Percentiles rank a stretch among this genome's conserved stretches.
phyloP scores from a whole-genome alignment of 768 basidiomycete genomes.

The Hemileccinum rubropunctum region DNA sequence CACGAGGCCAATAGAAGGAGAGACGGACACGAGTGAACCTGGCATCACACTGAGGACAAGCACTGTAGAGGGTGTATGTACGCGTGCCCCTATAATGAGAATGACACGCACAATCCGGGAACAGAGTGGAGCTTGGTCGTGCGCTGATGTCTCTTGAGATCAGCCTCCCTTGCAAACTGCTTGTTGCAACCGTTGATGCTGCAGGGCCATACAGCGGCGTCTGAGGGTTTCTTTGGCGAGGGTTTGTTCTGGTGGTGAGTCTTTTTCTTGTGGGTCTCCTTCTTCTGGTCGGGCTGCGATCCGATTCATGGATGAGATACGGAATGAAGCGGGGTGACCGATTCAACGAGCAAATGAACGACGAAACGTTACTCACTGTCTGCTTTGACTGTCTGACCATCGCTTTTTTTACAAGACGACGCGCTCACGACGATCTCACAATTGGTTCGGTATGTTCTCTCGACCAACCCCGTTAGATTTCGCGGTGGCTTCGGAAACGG shows the following conservation, averaged over 20 bases:
- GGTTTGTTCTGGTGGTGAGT: slow-evolving; percentile 42
- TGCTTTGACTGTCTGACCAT: slow-evolving; percentile 35
- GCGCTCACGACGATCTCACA: slow-evolving; percentile 21
- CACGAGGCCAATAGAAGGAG: slow-evolving; percentile 13
- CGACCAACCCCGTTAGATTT: slow-evolving; percentile 8
- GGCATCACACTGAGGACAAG: slow-evolving; percentile 78
- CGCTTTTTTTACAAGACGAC: slow-evolving; percentile 11
- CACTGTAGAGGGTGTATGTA: slow-evolving; percentile 37
- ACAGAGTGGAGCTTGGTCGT: slow-evolving; percentile 76
- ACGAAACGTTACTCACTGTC: slow-evolving; percentile 31
- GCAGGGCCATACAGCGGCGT: slow-evolving; percentile 70
- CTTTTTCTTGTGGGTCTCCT: slow-evolving; percentile 41
- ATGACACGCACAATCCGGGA: slow-evolving; percentile 60
- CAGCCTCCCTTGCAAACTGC: slow-evolving; percentile 79
- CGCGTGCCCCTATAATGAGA: slow-evolving; percentile 14
- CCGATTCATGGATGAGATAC: slow-evolving; percentile 3
- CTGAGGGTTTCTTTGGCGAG: slow-evolving; percentile 46
- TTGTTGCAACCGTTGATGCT: slow-evolving; percentile 80
- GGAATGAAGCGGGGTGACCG: slow-evolving; percentile 17
- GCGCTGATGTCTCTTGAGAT: slow-evolving; percentile 77
- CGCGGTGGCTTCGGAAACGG: slow-evolving; percentile 16
- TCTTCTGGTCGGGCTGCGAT: slow-evolving; percentile 40
- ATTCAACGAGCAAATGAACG: slow-evolving; percentile 18
- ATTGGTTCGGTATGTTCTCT: neutral
- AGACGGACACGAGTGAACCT: slow-evolving; percentile 71